These are phyloP conservation scores for Penicillium sp. DNA, from an alignment of 2,329 filamentous ascomycete genomes.

Conservation along the genomic window DNA sequence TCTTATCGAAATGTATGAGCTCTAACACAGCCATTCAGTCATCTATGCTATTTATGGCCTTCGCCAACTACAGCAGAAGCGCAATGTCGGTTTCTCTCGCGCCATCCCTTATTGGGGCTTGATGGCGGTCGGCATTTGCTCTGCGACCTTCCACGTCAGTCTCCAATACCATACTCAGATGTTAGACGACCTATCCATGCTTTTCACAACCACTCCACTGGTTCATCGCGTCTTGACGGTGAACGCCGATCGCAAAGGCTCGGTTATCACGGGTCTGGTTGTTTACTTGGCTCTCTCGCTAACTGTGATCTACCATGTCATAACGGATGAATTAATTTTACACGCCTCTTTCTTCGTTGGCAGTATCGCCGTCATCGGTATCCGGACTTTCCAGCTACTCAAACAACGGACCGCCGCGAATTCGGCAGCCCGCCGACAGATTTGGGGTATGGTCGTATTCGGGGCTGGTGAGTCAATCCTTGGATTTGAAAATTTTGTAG, in stretches of 20 bases:
- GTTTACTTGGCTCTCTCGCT: constrained; percentile 1
- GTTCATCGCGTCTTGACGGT: constrained; percentile 22
- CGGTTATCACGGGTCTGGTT: constrained; percentile 2
- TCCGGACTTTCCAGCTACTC: constrained; percentile 16
- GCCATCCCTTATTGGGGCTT: constrained; percentile 18
- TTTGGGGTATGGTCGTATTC: constrained; percentile 23
- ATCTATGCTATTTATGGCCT: constrained; percentile 27
- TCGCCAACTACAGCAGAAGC: constrained; percentile 4
- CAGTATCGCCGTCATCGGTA: constrained; percentile 14
- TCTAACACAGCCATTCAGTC: background rate
- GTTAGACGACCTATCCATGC: constrained; percentile 27
- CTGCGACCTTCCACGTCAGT: constrained; percentile 5
- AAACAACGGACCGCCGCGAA: constrained; percentile 5
- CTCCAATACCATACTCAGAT: constrained; percentile 11
- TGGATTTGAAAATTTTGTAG: background rate
- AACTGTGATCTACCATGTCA: constrained; percentile 14
- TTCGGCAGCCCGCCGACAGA: constrained; percentile 12
- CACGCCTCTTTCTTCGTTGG: constrained; percentile 17
- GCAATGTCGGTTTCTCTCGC: constrained; percentile 3
- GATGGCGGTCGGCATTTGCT: constrained; percentile 12
- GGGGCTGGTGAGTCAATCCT: constrained; percentile 13
- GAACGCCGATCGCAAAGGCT: constrained; percentile 7
- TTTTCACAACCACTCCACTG: constrained; percentile 21
- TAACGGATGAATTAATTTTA: constrained; percentile 20
- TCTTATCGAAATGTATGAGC: background rate